Conservation (phyloP, 2,329 filamentous ascomycete species). For the Fusarium fracticaudum region DNA sequence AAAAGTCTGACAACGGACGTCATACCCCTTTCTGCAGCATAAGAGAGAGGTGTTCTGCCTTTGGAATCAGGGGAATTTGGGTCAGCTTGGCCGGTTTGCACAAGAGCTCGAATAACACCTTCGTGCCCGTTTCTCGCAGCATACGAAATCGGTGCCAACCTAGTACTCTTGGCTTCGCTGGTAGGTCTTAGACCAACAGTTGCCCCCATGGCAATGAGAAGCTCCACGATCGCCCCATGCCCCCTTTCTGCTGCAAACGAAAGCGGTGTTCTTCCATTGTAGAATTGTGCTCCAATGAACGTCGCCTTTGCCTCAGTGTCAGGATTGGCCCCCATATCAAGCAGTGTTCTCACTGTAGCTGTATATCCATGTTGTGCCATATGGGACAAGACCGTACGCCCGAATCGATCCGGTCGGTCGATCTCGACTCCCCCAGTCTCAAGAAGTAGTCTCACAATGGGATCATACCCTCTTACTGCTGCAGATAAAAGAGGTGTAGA, state of each 20-base stretch:
- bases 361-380: neutral
- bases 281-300: neutral
- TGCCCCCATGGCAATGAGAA: neutral
- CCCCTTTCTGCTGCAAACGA: neutral
- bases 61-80: accelerated
- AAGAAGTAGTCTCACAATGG: neutral
- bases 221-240: neutral
- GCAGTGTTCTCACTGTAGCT: accelerated
- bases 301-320: neutral
- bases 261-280: neutral
- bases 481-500: neutral
- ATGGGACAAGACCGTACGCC: neutral
- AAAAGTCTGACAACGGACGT: accelerated
- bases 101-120: accelerated
- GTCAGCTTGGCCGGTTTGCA: neutral
- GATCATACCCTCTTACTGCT: neutral
- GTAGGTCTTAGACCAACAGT: accelerated
- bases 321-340: neutral
- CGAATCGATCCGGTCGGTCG: neutral
- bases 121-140: neutral
- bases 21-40: neutral
- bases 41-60: neutral
- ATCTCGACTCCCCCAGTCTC: neutral
- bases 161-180: accelerated
- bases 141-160: accelerated